Evolutionary conservation across 192 early-diverging fungal genomes (phyloP).

Genomic region (Diversispora eburnea): DNA sequence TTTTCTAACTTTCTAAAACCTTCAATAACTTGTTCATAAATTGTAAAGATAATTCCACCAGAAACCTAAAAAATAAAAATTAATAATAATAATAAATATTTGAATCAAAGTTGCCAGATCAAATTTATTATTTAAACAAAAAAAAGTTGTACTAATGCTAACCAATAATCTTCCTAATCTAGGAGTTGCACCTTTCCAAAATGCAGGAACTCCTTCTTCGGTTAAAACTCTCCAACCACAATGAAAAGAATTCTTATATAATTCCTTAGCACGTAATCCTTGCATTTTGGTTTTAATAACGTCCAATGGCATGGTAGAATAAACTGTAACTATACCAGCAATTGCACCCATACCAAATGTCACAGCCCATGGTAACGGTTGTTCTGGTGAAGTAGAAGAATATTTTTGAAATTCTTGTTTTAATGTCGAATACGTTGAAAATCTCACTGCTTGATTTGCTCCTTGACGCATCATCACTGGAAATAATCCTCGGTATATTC

Average conservation of each 20-base stretch:
- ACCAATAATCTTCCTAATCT: slow-evolving; percentile 80
- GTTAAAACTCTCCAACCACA: slow-evolving; percentile 68
- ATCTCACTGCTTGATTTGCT: slow-evolving; percentile 91
- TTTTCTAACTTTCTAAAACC: slow-evolving; percentile 27
- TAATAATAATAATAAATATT: neutral
- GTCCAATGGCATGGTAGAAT: slow-evolving; percentile 95
- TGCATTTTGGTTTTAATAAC: slow-evolving; percentile 99
- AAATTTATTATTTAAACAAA: neutral
- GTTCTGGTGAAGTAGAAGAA: slow-evolving; percentile 20
- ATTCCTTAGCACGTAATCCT: slow-evolving; percentile 59
- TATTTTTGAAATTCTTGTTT: slow-evolving; percentile 48
- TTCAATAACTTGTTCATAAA: slow-evolving; percentile 67
- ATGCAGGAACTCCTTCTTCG: slow-evolving; percentile 72
- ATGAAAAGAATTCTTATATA: slow-evolving; percentile 71
- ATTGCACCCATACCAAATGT: slow-evolving; percentile 75
- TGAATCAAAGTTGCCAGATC: slow-evolving; percentile 1
- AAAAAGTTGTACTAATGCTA: slow-evolving; percentile 37
- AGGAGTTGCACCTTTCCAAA: slow-evolving; percentile 97
- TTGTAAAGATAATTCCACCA: slow-evolving; percentile 82
- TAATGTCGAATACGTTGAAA: slow-evolving; percentile 79
- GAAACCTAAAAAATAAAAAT: slow-evolving; percentile 54
- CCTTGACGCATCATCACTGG: slow-evolving; percentile 94
- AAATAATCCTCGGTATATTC: slow-evolving; percentile 86
- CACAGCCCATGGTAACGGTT: slow-evolving; percentile 50
- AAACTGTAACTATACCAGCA: slow-evolving; percentile 91